Evolutionary conservation across 192 early-diverging fungal species (phyloP).

Genomic region (Cetraspora pellucida): DNA sequence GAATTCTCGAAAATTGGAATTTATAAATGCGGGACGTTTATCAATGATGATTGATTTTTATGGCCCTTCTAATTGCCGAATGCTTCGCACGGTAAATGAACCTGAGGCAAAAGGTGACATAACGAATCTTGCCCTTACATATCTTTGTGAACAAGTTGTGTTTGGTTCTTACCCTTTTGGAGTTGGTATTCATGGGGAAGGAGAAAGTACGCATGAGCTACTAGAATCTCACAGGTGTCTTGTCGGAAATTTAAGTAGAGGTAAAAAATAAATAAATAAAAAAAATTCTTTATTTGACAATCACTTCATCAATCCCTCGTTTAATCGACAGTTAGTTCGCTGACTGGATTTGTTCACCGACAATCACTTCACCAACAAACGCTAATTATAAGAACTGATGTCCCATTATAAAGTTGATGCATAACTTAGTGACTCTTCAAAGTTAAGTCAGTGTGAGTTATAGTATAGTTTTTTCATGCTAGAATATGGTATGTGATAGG

Average conservation of each 20-base stretch:
- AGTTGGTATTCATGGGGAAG: conserved; percentile 7
- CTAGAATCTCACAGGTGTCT: conserved; percentile 1
- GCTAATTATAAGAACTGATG: too few species aligned
- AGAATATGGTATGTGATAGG: too few species aligned
- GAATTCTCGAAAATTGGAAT: conserved; percentile 7
- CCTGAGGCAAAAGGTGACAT: neutral
- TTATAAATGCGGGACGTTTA: conserved; percentile 19
- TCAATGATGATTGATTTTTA: conserved; percentile 7
- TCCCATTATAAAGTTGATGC: too few species aligned
- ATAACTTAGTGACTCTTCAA: too few species aligned
- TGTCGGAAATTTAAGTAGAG: neutral
- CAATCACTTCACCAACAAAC: too few species aligned
- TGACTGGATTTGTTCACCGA: too few species aligned
- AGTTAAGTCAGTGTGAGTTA: too few species aligned
- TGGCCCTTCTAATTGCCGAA: neutral
- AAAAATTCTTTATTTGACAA: neutral
- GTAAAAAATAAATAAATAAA: neutral
- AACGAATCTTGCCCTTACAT: neutral
- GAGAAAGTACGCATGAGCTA: conserved; percentile 16
- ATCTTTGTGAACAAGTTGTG: conserved; percentile 13
- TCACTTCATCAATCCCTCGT: neutral
- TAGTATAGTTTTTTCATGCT: too few species aligned
- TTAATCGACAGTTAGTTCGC: neutral
- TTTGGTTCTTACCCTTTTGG: conserved; percentile 27
- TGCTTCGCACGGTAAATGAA: neutral